phyloP scores from a whole-genome alignment of 768 basidiomycete species.

The Pleurotus tuber-regium region DNA sequence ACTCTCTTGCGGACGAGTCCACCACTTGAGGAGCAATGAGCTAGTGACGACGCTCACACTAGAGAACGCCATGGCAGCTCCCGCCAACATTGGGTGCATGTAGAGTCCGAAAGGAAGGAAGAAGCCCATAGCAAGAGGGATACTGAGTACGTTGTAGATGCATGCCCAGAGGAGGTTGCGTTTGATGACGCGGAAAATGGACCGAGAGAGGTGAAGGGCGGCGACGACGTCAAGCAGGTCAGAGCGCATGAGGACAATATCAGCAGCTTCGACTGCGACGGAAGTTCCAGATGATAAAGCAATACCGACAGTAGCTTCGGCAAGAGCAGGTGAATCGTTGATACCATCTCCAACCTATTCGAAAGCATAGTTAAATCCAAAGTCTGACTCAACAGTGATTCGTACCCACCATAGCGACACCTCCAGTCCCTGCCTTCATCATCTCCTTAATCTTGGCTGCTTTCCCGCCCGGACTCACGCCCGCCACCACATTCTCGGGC shows the following conservation, averaged over 20 bases:
- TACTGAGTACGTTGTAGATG: constrained; percentile 88
- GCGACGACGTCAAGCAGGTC: constrained; percentile 98
- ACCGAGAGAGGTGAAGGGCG: constrained; percentile 84
- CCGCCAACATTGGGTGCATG: constrained; percentile 97
- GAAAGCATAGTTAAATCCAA: too few species aligned
- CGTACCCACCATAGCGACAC: constrained; percentile 91
- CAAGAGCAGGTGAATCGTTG: constrained; percentile 97
- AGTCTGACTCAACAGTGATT: too few species aligned
- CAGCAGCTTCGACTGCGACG: constrained; percentile 97
- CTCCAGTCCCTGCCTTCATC: constrained; percentile 65
- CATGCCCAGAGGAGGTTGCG: constrained; percentile 97
- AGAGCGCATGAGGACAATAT: constrained; percentile 96
- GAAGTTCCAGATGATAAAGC: constrained; percentile 96
- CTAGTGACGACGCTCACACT: constrained; percentile 94
- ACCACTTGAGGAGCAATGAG: constrained; percentile 82
- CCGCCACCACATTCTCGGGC: constrained; percentile 82
- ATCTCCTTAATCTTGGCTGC: constrained; percentile 81
- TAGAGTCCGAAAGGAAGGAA: constrained; percentile 90
- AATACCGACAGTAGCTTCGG: constrained; percentile 94
- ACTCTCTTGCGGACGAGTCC: constrained; percentile 69
- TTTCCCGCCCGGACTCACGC: constrained; percentile 95
- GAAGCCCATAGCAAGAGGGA: constrained; percentile 97
- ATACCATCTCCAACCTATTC: constrained; percentile 99
- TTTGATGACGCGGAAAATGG: constrained; percentile 87
- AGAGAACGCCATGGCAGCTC: constrained; percentile 98